Conservation (phyloP, 2,329 filamentous ascomycete genomes). For the Diplodia intermedia region DNA sequence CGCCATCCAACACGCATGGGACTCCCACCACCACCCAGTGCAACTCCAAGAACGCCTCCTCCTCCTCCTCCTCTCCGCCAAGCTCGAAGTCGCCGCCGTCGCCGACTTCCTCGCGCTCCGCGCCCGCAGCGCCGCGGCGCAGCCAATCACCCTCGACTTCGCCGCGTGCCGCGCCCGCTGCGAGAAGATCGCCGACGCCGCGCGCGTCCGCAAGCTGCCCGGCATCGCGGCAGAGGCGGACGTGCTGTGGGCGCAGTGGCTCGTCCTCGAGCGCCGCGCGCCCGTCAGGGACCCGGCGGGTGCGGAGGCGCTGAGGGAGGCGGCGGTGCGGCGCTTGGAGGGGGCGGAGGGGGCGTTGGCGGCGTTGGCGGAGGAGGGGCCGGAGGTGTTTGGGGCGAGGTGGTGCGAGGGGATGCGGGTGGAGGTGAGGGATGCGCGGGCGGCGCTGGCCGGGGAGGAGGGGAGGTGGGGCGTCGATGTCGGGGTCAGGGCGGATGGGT, state of each 20-base stretch:
- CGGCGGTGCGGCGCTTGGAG: not conserved
- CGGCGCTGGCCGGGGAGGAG: not conserved
- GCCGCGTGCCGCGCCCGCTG: not conserved
- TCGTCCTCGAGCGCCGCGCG: not conserved
- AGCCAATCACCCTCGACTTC: not conserved
- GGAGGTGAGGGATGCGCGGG: not conserved
- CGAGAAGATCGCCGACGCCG: too few relatives aligned
- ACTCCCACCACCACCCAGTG: not conserved
- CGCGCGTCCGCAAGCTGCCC: not conserved
- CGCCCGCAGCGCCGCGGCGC: not conserved
- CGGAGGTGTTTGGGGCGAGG: too few relatives aligned
- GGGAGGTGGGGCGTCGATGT: not conserved
- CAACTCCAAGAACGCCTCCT: not conserved
- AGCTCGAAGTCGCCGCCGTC: not conserved
- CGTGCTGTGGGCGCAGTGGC: constrained; percentile 13
- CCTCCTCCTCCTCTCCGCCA: not conserved
- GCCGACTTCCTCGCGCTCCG: not conserved
- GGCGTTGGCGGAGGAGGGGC: not conserved
- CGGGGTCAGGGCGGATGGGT: not conserved
- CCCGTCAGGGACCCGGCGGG: not conserved
- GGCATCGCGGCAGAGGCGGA: not conserved
- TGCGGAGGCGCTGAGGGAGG: not conserved
- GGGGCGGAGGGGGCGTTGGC: not conserved
- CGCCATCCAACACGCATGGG: not conserved
- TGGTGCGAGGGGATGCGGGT: not conserved